Percentiles rank a stretch among this genome's conserved stretches.
These are phyloP conservation scores for Verticillium albo-atrum DNA, from an alignment of 2,329 filamentous ascomycete genomes.

Conservation along the genomic window DNA sequence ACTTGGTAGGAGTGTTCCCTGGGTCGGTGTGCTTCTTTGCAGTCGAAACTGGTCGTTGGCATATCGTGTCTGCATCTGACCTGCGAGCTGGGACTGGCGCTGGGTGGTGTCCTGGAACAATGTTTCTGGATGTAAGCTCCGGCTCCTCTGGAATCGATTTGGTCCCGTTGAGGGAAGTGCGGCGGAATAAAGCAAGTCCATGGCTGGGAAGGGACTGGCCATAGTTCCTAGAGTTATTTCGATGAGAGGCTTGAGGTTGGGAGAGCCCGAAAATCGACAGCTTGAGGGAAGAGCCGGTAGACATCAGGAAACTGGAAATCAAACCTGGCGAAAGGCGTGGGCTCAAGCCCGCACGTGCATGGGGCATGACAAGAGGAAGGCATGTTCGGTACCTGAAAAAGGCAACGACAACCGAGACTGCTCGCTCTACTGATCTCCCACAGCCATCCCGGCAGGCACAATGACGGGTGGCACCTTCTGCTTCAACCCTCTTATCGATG, in stretches of 20 bases:
- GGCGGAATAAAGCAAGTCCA: not conserved
- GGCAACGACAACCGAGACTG: not conserved
- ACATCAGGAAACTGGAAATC: no score
- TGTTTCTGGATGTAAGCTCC: not conserved
- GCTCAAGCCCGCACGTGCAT: no score
- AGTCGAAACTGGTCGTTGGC: not conserved
- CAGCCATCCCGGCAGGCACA: not conserved
- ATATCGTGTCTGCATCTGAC: not conserved
- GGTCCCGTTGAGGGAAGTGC: not conserved
- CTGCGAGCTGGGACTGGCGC: not conserved
- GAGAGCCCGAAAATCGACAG: not conserved
- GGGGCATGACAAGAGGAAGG: no score
- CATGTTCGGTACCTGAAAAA: no score
- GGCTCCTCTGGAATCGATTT: not conserved
- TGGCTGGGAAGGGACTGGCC: not conserved
- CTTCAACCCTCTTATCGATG: not conserved
- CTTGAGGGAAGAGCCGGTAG: no score
- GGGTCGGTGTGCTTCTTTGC: not conserved
- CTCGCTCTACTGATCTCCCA: no score
- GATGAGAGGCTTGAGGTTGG: not conserved
- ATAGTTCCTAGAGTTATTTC: not conserved
- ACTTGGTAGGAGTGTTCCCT: not conserved
- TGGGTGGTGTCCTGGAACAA: not conserved
- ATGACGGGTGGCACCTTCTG: not conserved
- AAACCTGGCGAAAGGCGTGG: no score